These are phyloP conservation scores for Neofusicoccum laricinum DNA, from an alignment of 2,329 filamentous ascomycete species.

Conservation along the genomic window DNA sequence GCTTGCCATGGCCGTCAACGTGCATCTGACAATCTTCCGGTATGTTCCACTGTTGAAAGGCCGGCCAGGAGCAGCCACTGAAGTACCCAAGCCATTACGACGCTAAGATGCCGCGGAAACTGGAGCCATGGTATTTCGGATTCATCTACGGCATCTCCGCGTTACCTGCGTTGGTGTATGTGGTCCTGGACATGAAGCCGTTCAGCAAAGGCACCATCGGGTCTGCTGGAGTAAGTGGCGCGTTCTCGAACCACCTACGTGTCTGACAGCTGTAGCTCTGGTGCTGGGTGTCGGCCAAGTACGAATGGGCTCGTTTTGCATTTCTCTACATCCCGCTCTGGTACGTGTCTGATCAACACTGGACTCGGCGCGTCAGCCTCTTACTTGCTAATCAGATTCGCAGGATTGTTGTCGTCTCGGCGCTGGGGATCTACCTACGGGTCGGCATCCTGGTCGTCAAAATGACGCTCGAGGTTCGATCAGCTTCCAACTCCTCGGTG, in stretches of 20 bases:
- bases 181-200: conserved; percentile 58
- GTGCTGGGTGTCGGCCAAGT: conserved; percentile 73
- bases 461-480: no score
- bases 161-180: conserved; percentile 64
- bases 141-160: conserved; percentile 72
- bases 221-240: conserved; percentile 56
- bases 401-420: conserved; percentile 55
- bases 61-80: neutral
- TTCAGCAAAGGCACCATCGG: conserved; percentile 64
- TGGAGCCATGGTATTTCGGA: conserved; percentile 70
- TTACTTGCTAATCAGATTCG: neutral
- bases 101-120: conserved; percentile 58
- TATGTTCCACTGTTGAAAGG: neutral
- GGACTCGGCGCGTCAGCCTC: no score
- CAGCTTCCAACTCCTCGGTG: no score
- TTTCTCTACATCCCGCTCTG: conserved; percentile 73
- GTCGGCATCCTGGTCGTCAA: no score
- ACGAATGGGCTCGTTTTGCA: conserved; percentile 69
- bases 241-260: neutral
- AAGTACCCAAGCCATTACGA: conserved; percentile 54
- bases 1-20: conserved; percentile 78
- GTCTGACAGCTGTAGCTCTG: conserved; percentile 52
- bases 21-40: conserved; percentile 75
- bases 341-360: conserved; percentile 39
- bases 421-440: conserved; percentile 58